Evolutionary conservation across 495 filamentous ascomycete genomes (phyloP), one percentile per base, ranked within the genome.

Genomic region (Cladorrhinum samala): DNA sequence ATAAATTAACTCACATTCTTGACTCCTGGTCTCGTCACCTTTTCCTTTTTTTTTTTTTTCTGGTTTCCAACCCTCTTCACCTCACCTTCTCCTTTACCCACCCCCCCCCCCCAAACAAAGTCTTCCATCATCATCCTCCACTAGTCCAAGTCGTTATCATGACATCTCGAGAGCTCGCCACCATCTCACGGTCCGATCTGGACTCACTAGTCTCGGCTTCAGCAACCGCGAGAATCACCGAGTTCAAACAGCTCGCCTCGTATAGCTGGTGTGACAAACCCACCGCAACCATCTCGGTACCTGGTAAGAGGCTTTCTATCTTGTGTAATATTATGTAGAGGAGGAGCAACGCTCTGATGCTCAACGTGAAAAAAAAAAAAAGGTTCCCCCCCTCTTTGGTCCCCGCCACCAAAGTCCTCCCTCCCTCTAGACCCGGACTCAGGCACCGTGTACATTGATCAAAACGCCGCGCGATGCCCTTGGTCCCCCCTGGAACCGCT

Each of bases 181-280:
- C n/a, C 8, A 49, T 49, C 46, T 39, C 25, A 2, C 46, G 46
- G 13, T 49, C 46, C 16, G 27, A 16, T n/a, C 46, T 49, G 27
- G 19, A 33, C 27, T 2, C 30, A 21, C 2, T 11, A 9, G 16
- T 19, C 17, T 18, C 30, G 4, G 2, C 25, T 11, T 33, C 27
- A 33, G 16, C 24, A 3, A 7, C 46, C 30, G 18, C 24, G 18
- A 49, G 36, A 13, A 76, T 76, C 54, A 68, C 63, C 1, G 55
- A 73, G 27, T 62, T 75, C 25, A 64, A 72, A 44, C 68, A 73
- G 21, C 46, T 76, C 30, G 61, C 77, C 8, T 80, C 77, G 5
- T 80, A 80, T 54, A 80, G 70, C 45, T 80, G 77, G 76, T 64
- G 75, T 16, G 66, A 72, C 47, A 54, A 62, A 9, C 30, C 66